Evolutionary conservation across 2,329 filamentous ascomycete species (phyloP).

Genomic region (Truncatella angustata): DNA sequence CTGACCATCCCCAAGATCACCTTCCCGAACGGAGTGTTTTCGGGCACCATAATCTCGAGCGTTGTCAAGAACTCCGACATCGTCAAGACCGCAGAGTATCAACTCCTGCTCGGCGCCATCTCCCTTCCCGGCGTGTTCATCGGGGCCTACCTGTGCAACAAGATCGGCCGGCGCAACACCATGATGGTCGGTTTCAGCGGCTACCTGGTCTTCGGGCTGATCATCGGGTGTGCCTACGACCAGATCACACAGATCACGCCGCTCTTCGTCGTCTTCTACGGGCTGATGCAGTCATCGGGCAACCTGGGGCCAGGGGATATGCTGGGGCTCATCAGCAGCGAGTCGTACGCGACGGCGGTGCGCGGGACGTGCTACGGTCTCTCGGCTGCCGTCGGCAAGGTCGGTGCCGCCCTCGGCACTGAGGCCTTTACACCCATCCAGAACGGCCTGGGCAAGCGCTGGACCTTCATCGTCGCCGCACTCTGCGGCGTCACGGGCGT

Average conservation of each 20-base stretch:
- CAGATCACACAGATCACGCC: conserved; percentile 47
- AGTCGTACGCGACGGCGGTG: conserved; percentile 49
- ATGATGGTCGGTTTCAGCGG: conserved; percentile 50
- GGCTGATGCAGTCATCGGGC: conserved; percentile 47
- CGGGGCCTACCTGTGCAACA: conserved; percentile 46
- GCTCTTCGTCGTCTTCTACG: conserved; percentile 48
- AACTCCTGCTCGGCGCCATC: conserved; percentile 42
- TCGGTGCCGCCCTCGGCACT: conserved; percentile 49
- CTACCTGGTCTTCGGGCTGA: conserved; percentile 49
- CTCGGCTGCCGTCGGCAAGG: conserved; percentile 48
- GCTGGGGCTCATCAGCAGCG: conserved; percentile 47
- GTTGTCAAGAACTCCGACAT: conserved; percentile 37
- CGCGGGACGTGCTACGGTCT: conserved; percentile 50
- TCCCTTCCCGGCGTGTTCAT: conserved; percentile 48
- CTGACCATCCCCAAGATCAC: conserved; percentile 34
- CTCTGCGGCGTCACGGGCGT: conserved; percentile 47
- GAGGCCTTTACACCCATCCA: conserved; percentile 49
- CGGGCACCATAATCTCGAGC: conserved; percentile 38
- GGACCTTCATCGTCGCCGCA: conserved; percentile 52
- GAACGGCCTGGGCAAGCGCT: conserved; percentile 41
- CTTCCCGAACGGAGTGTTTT: conserved; percentile 9
- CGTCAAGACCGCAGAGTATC: conserved; percentile 44
- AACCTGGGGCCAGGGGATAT: conserved; percentile 51
- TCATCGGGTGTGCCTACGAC: conserved; percentile 48
- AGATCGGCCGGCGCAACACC: conserved; percentile 45